These are phyloP conservation scores for Thozetella sp. DNA, from an alignment of 495 filamentous ascomycete genomes.

Conservation along the genomic window DNA sequence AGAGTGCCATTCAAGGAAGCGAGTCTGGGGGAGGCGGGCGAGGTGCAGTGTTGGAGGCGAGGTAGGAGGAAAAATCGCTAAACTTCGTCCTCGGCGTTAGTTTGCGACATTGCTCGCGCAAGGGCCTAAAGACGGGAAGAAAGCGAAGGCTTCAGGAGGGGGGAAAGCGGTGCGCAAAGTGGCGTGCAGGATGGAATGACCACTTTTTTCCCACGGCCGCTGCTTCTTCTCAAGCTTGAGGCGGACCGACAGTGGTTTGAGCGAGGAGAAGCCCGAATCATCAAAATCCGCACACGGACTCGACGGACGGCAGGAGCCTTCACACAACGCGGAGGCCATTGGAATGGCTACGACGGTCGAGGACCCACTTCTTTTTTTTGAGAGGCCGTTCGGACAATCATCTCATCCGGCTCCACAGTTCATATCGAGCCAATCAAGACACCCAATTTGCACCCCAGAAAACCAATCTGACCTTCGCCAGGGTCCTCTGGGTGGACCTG, in stretches of 20 bases:
- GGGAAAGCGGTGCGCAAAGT: neutral
- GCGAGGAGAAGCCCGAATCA: neutral
- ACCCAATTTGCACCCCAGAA: neutral
- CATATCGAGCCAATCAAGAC: neutral
- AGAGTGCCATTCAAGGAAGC: neutral
- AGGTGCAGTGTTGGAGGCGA: neutral
- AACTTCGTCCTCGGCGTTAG: conserved; percentile 17
- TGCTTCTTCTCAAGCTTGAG: neutral
- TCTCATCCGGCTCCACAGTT: neutral
- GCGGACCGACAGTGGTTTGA: neutral
- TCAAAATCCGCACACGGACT: conserved; percentile 1
- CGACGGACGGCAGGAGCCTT: neutral
- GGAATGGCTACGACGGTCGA: neutral
- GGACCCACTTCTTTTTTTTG: neutral
- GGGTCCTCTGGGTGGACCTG: no score
- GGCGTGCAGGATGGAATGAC: no score
- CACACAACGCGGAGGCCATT: neutral
- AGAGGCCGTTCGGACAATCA: neutral
- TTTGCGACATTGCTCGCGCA: conserved; percentile 23
- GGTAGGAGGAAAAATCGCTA: conserved; percentile 16
- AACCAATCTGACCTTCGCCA: neutral
- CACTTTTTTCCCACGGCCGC: neutral
- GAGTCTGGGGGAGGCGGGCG: neutral
- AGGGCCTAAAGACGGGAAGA: neutral
- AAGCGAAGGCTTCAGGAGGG: neutral